Base-by-base conservation (phyloP, 1,284 basidiomycete genomes). In the Hypsizygus ulmarius region DNA sequence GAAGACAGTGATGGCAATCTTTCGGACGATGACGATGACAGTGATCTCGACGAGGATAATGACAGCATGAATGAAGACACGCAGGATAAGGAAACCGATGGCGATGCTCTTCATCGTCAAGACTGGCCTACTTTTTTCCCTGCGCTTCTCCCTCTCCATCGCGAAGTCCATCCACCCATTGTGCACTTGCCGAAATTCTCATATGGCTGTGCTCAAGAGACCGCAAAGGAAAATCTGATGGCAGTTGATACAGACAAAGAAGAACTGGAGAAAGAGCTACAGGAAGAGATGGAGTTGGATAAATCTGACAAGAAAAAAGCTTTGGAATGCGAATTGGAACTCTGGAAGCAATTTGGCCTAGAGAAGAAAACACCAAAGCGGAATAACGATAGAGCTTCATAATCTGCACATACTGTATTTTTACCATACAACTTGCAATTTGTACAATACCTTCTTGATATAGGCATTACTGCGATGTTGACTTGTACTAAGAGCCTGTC, bases 241-340 rank as follows among this genome's bases (percentile, higher is more conserved):
- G 53, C 70, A 6, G 54, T 63, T 3, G 68, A 71, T 37, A 69
- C 66, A 2, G 72, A 82, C 47, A 67, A 73, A n/a, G 70, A 69
- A 16, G 67, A 58, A 12, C 49, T 81, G 15, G 52, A 59, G 6
- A 59, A 54, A 1, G 81, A 79, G 60, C 55, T 84, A 19, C 49
- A 63, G 6, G 76, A 75, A 15, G 83, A 85, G 16, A 67, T 65
- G 2, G 59, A 61, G 14, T 54, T 78, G 33, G 75, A 84, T 35
- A 46, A 53, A 27, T 46, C 51, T 46, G 82, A 85, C 54, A 41
- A 47, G 40, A 47, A 34, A 29, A 16, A 45, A 48, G 63, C 59
- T 30, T 56, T 43, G 36, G 46, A 51, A 25, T 62, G 63, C 53
- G 63, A 72, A 56, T 58, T 48, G 34, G 41, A 55, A 21, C 59